phyloP scores from a whole-genome alignment of 106 monocot species.

The Dendrobium chrysotoxum region DNA sequence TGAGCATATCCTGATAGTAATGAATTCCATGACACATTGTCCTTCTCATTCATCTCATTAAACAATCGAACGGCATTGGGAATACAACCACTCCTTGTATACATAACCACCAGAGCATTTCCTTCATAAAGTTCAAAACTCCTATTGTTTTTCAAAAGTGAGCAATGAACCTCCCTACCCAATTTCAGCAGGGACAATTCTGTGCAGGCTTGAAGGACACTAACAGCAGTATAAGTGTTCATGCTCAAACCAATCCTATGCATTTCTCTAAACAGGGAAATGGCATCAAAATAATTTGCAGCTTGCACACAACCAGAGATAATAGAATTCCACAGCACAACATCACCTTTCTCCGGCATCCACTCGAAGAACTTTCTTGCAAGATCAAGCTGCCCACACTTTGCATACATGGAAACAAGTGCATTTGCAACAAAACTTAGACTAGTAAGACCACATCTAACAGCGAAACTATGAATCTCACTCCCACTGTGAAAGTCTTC shows the following conservation, averaged over 20 bases:
- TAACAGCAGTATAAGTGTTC: constrained; percentile 66
- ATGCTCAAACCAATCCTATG: constrained; percentile 27
- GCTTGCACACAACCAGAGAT: constrained; percentile 56
- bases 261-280: constrained; percentile 64
- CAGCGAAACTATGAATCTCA: constrained; percentile 45
- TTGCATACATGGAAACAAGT: constrained; percentile 70
- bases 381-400: constrained; percentile 34
- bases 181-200: constrained; percentile 46
- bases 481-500: constrained; percentile 32
- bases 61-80: constrained; percentile 41
- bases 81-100: constrained; percentile 47
- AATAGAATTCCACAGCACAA: constrained; percentile 83
- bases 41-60: constrained; percentile 42
- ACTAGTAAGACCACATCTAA: constrained; percentile 41
- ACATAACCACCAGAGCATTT: constrained; percentile 78
- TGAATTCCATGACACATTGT: constrained; percentile 89
- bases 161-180: constrained; percentile 73
- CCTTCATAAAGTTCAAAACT: constrained; percentile 37
- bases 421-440: constrained; percentile 59
- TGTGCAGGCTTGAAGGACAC: constrained; percentile 77
- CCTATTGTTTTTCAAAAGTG: constrained; percentile 27
- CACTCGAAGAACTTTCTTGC: constrained; percentile 49
- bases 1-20: constrained; percentile 76
- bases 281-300: constrained; percentile 40
- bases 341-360: constrained; percentile 34